A percentile compares a stretch with the other conserved stretches of the same genome.
phyloP scores from a whole-genome alignment of 1,139 yeast species.

The Pneumocystis jirovecii region DNA sequence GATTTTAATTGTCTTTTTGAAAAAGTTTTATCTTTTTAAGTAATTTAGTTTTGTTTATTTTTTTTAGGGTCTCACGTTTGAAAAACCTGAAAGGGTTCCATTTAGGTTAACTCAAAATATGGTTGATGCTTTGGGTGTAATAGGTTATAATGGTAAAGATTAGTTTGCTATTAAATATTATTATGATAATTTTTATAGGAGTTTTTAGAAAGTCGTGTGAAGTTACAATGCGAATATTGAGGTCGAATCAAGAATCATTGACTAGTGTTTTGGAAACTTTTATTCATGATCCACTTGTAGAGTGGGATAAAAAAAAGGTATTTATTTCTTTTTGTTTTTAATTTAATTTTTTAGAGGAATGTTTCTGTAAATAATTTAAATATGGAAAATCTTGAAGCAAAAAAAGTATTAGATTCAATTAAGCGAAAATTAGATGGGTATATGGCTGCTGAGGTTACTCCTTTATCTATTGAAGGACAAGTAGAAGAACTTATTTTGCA shows the following conservation, averaged over 20 bases:
- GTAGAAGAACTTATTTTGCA: conserved; percentile 79
- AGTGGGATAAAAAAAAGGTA: conserved; percentile 34
- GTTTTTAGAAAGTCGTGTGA: conserved; percentile 73
- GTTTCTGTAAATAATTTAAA: conserved; percentile 12
- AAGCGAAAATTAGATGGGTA: conserved; percentile 68
- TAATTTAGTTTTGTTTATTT: not conserved
- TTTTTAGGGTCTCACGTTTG: conserved; percentile 33
- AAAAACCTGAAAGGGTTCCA: conserved; percentile 85
- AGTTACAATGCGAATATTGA: conserved; percentile 56
- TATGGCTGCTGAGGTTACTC: conserved; percentile 66
- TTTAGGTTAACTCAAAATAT: conserved; percentile 79
- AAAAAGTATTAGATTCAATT: conserved; percentile 52
- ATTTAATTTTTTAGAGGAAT: conserved; percentile 12
- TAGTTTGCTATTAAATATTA: not conserved
- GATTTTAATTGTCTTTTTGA: conserved; percentile 95
- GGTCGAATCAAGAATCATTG: conserved; percentile 72
- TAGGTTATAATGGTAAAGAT: conserved; percentile 65
- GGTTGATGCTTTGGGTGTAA: conserved; percentile 81
- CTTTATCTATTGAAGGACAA: conserved; percentile 84
- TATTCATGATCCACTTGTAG: conserved; percentile 79
- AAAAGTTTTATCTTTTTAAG: conserved; percentile 23
- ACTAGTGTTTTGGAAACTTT: conserved; percentile 89
- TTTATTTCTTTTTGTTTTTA: conserved; percentile 13
- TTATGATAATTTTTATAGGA: not conserved
- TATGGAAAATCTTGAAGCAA: conserved; percentile 8